These are phyloP conservation scores for Trametes gibbosa DNA, from an alignment of 768 basidiomycete genomes.

Conservation along the genomic window DNA sequence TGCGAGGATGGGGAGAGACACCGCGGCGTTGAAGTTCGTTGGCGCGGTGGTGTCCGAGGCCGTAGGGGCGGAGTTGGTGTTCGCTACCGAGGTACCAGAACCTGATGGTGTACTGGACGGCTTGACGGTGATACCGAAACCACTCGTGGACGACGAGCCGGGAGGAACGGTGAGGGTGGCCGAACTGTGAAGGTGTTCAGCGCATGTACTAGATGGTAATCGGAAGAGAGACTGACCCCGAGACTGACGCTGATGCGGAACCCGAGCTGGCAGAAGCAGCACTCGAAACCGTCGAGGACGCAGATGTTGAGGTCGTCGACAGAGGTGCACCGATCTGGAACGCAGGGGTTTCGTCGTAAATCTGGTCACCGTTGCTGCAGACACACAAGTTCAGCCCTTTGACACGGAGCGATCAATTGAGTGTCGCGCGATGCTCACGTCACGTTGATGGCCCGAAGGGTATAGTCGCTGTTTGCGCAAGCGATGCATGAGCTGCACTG, in stretches of 20 bases:
- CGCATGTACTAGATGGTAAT: not conserved
- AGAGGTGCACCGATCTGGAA: slow-evolving; percentile 42
- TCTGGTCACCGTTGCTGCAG: slow-evolving; percentile 42
- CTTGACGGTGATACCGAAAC: slow-evolving; percentile 22
- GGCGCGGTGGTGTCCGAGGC: slow-evolving; percentile 31
- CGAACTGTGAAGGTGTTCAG: not conserved
- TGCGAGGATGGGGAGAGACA: slow-evolving; percentile 27
- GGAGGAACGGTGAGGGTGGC: not conserved
- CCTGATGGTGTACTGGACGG: slow-evolving; percentile 8
- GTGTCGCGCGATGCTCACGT: slow-evolving; percentile 29
- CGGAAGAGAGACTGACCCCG: not conserved
- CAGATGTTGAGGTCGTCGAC: slow-evolving; percentile 18
- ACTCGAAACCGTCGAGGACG: slow-evolving; percentile 17
- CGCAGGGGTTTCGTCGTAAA: slow-evolving; percentile 37
- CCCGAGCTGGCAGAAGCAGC: slow-evolving; percentile 16
- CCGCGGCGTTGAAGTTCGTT: slow-evolving; percentile 31
- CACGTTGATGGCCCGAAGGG: slow-evolving; percentile 43
- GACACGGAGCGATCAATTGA: not conserved
- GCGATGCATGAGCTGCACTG: not conserved
- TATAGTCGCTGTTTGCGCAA: slow-evolving; percentile 37
- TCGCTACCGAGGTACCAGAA: slow-evolving; percentile 20
- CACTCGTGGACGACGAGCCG: slow-evolving; percentile 14
- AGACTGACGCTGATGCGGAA: slow-evolving; percentile 17
- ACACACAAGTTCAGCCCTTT: not conserved
- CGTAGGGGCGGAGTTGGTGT: slow-evolving; percentile 15